Percentiles rank a stretch among this genome's conserved stretches.
Evolutionary conservation across 768 basidiomycete genomes (phyloP).

Genomic region (Auriscalpium orientale): DNA sequence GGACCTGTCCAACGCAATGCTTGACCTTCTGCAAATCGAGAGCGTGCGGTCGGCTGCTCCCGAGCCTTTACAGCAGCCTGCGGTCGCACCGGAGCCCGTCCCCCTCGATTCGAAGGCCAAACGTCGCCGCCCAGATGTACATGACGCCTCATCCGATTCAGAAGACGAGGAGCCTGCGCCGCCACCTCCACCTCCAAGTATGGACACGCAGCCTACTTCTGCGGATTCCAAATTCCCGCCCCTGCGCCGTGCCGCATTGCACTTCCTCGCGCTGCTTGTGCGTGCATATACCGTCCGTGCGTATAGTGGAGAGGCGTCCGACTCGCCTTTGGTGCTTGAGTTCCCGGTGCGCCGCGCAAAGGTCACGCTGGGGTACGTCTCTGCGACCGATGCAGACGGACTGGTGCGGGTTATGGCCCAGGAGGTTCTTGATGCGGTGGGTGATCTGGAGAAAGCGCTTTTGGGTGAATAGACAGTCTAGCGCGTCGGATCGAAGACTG

Average conservation of each 20-base stretch:
- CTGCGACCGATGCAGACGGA: slow-evolving; percentile 8
- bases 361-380: slow-evolving; percentile 12
- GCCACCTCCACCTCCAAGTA: slow-evolving; percentile 19
- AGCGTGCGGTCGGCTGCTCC: slow-evolving; percentile 26
- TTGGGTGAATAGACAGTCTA: neutral
- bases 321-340: neutral
- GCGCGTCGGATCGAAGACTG: too few species aligned
- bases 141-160: neutral
- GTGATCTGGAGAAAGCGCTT: slow-evolving; percentile 3
- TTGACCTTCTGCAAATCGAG: slow-evolving; percentile 73
- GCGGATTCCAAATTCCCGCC: slow-evolving; percentile 64
- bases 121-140: neutral
- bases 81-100: neutral
- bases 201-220: slow-evolving; percentile 54
- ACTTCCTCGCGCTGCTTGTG: slow-evolving; percentile 69
- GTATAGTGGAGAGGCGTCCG: slow-evolving; percentile 30
- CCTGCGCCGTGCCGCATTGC: slow-evolving; percentile 78
- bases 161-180: slow-evolving; percentile 16
- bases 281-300: slow-evolving; percentile 45
- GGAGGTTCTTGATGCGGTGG: slow-evolving; percentile 12
- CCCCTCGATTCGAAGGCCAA: neutral
- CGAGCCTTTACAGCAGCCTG: neutral
- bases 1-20: slow-evolving; percentile 57
- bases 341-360: slow-evolving; percentile 9
- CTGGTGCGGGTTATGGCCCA: slow-evolving; percentile 14